Evolutionary conservation across 257 asterid genomes (phyloP).

Genomic region (Fraxinus americana): DNA sequence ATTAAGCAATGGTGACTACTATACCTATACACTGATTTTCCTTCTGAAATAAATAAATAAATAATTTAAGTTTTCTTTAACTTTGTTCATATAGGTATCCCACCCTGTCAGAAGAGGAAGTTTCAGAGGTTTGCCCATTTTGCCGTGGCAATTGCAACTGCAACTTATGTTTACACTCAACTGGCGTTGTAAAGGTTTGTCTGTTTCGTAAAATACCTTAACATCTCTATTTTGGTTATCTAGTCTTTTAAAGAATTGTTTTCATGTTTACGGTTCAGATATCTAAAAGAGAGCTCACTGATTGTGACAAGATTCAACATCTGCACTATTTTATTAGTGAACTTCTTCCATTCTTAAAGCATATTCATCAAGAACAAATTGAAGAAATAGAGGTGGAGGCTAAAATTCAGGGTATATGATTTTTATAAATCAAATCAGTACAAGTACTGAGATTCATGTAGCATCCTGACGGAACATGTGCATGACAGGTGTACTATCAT

Average conservation of each 20-base stretch:
- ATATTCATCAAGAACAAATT: conserved; percentile 65
- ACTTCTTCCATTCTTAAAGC: conserved; percentile 66
- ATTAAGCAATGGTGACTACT: conserved; percentile 65
- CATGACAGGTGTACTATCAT: conserved; percentile 54
- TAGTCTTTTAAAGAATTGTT: conserved; percentile 25
- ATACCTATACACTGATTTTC: conserved; percentile 15
- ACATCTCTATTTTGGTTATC: conserved; percentile 1
- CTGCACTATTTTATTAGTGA: conserved; percentile 58
- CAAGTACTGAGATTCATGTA: not conserved
- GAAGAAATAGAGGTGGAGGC: conserved; percentile 68
- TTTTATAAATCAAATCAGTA: not conserved
- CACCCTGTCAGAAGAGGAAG: conserved; percentile 52
- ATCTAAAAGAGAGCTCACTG: conserved; percentile 53
- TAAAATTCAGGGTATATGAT: conserved; percentile 48
- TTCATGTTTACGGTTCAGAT: conserved; percentile 45
- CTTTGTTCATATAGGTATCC: conserved; percentile 63
- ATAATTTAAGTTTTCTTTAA: conserved; percentile 3
- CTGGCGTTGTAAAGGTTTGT: conserved; percentile 58
- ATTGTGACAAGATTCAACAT: conserved; percentile 57
- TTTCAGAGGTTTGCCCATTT: conserved; percentile 68
- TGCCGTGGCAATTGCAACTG: conserved; percentile 87
- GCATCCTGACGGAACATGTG: conserved; percentile 20
- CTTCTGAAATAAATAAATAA: not conserved
- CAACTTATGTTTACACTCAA: conserved; percentile 72
- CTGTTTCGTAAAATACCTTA: conserved; percentile 22